Conservation (phyloP, 495 filamentous ascomycete species). For the Glutinoglossum americanum region DNA sequence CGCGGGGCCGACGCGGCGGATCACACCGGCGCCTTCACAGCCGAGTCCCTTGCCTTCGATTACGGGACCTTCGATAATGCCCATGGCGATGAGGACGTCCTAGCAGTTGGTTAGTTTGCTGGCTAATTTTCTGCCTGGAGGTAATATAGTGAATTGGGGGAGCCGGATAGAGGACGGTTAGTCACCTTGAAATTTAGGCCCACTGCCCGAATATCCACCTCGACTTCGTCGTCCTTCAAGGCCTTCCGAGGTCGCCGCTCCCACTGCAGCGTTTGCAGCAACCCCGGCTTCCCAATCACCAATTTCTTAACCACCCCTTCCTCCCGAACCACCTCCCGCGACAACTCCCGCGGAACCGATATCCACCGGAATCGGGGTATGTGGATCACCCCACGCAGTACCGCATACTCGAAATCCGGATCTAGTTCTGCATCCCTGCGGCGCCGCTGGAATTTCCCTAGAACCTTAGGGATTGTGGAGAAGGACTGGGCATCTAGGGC, state of each 20-base stretch:
- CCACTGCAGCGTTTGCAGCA: neutral
- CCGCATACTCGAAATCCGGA: too few relatives aligned
- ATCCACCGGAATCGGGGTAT: too few relatives aligned
- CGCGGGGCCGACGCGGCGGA: neutral
- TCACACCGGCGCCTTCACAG: neutral
- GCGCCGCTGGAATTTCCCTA: neutral
- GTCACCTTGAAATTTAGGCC: conserved; percentile 2
- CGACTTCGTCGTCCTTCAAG: neutral
- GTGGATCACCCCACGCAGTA: too few relatives aligned
- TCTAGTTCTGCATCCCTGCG: too few relatives aligned
- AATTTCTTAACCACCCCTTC: too few relatives aligned
- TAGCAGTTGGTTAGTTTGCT: neutral
- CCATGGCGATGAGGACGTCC: conserved; percentile 1
- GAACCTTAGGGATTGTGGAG: conserved; percentile 2
- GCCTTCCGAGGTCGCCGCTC: neutral
- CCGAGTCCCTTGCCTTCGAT: neutral
- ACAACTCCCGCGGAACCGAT: too few relatives aligned
- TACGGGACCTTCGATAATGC: neutral
- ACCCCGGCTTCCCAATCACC: too few relatives aligned
- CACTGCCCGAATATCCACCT: neutral
- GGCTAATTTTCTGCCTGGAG: too few relatives aligned
- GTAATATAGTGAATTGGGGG: too few relatives aligned
- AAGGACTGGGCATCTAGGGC: conserved; percentile 21
- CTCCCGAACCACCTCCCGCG: neutral
- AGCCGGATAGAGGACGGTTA: too few relatives aligned